These are phyloP conservation scores for Talaromyces nanjingensis DNA, from an alignment of 495 filamentous ascomycete species.

Conservation along the genomic window DNA sequence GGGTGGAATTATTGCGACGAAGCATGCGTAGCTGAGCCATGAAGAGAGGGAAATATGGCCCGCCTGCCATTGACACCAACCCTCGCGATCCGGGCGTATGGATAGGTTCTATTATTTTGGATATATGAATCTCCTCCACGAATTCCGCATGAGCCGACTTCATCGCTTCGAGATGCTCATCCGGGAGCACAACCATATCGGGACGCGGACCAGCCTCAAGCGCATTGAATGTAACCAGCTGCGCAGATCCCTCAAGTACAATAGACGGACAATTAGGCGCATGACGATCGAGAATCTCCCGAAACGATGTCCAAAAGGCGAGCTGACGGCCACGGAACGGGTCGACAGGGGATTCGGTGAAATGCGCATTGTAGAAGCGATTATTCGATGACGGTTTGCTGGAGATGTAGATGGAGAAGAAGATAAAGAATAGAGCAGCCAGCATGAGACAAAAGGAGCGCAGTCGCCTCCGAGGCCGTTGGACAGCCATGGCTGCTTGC, in stretches of 20 bases:
- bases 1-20: conserved; percentile 44
- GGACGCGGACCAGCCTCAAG: conserved; percentile 23
- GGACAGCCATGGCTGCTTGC: conserved; percentile 6
- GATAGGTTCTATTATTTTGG: conserved; percentile 29
- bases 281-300: conserved; percentile 27
- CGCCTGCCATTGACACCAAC: conserved; percentile 46
- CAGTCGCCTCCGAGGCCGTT: conserved; percentile 8
- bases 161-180: conserved; percentile 28
- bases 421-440: conserved; percentile 20
- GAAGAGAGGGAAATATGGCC: conserved; percentile 38
- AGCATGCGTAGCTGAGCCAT: conserved; percentile 51
- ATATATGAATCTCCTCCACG: conserved; percentile 26
- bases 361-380: conserved; percentile 30
- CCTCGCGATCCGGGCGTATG: conserved; percentile 43
- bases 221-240: conserved; percentile 27
- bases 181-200: conserved; percentile 27
- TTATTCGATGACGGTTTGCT: conserved; percentile 24
- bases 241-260: conserved; percentile 15
- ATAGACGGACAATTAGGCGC: conserved; percentile 26
- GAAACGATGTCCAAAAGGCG: conserved; percentile 33
- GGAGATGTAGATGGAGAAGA: conserved; percentile 33
- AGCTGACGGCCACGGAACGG: conserved; percentile 24
- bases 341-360: conserved; percentile 20
- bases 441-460: conserved; percentile 12
- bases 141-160: conserved; percentile 37